A percentile compares a stretch with the other conserved stretches of the same genome.
Evolutionary conservation across 2,329 filamentous ascomycete genomes (phyloP).

Genomic region (Peltaster fructicola): DNA sequence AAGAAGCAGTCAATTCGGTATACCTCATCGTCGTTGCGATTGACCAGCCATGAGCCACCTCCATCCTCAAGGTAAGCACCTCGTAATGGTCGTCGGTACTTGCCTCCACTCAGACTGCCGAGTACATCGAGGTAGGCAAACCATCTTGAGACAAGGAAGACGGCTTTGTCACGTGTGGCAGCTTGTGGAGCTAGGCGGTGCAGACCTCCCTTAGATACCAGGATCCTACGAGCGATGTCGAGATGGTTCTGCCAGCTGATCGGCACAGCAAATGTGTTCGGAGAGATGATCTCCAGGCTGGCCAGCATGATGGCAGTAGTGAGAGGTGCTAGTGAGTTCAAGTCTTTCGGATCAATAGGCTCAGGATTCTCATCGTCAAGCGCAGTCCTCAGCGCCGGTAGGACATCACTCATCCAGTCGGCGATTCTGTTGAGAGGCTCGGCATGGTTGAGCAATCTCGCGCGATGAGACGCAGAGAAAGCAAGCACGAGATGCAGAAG

Average conservation of each 20-base stretch:
- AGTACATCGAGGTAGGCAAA: slow-evolving; percentile 70
- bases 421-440: slow-evolving; percentile 66
- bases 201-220: slow-evolving; percentile 45
- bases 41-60: slow-evolving; percentile 19
- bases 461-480: slow-evolving; percentile 71
- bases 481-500: slow-evolving; percentile 61
- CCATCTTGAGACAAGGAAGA: slow-evolving; percentile 65
- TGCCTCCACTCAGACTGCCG: slow-evolving; percentile 47
- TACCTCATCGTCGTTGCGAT: slow-evolving; percentile 17
- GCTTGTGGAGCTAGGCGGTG: slow-evolving; percentile 23
- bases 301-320: slow-evolving; percentile 74
- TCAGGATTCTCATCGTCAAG: too few species aligned
- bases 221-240: slow-evolving; percentile 56
- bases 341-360: slow-evolving; percentile 27
- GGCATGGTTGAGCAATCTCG: slow-evolving; percentile 52
- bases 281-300: slow-evolving; percentile 68
- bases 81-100: slow-evolving; percentile 25
- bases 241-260: slow-evolving; percentile 71
- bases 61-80: slow-evolving; percentile 22
- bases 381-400: slow-evolving; percentile 51
- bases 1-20: slow-evolving; percentile 64
- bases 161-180: slow-evolving; percentile 34
- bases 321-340: slow-evolving; percentile 54
- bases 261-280: slow-evolving; percentile 61
- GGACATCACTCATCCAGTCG: slow-evolving; percentile 63